Conservation (phyloP, 1,139 yeast genomes). For the Lodderomyces beijingensis region DNA sequence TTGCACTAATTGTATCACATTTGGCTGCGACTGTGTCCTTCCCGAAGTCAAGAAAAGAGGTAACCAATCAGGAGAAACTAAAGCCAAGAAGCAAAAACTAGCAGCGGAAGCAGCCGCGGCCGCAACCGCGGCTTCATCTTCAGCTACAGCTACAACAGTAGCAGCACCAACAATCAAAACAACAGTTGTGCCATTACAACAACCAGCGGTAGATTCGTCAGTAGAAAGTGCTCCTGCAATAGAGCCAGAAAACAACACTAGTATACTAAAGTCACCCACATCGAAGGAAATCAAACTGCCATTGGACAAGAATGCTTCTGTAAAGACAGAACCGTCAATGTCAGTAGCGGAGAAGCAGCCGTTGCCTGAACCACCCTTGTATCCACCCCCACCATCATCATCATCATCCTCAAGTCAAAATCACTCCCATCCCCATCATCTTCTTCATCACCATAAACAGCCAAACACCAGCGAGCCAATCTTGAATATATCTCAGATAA, state of each 20-base stretch:
- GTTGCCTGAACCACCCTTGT: background rate
- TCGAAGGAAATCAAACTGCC: too few species aligned
- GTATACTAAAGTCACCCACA: background rate
- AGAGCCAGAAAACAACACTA: too few species aligned
- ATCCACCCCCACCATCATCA: background rate
- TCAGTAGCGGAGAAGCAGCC: background rate
- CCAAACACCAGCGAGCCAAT: constrained; percentile 33
- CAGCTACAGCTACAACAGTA: constrained; percentile 3
- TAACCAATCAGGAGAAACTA: constrained; percentile 22
- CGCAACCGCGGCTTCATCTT: background rate
- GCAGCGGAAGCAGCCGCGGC: constrained; percentile 1
- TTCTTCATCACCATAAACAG: background rate
- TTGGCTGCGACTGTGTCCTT: constrained; percentile 67
- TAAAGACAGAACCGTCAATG: background rate
- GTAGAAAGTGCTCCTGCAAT: background rate
- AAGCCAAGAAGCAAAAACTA: constrained; percentile 17
- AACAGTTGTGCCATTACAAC: background rate
- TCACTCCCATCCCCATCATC: background rate
- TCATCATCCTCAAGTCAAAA: background rate
- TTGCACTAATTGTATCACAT: constrained; percentile 72
- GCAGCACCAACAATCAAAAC: background rate
- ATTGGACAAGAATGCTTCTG: background rate
- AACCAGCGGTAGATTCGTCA: background rate
- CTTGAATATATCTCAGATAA: constrained; percentile 39
- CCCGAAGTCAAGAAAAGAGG: constrained; percentile 56